phyloP scores from a whole-genome alignment of 495 filamentous ascomycete species.

The Umbilicaria muhlenbergii region DNA sequence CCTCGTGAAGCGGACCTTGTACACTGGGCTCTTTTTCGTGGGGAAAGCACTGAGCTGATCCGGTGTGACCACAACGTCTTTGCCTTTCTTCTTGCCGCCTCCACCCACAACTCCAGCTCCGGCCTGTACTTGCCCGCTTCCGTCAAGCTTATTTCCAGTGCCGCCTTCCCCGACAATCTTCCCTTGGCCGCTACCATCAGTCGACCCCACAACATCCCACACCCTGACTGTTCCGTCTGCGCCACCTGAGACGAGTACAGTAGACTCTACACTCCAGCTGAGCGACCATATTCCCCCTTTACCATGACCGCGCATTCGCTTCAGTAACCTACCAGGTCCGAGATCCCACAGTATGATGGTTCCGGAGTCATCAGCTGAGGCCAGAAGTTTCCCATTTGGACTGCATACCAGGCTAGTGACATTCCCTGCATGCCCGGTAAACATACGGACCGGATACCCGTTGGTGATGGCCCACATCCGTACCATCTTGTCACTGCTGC shows the following conservation, averaged over 20 bases:
- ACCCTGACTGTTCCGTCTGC: constrained; percentile 85
- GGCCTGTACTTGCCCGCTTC: constrained; percentile 17
- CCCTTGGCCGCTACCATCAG: constrained; percentile 29
- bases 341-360: constrained; percentile 91
- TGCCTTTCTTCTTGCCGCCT: constrained; percentile 64
- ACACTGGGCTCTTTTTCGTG: constrained; percentile 89
- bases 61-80: constrained; percentile 76
- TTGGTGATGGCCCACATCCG: constrained; percentile 92
- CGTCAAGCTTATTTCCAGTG: constrained; percentile 36
- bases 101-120: constrained; percentile 28
- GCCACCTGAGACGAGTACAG: constrained; percentile 71
- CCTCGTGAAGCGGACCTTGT: constrained; percentile 82
- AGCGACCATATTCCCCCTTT: constrained; percentile 89
- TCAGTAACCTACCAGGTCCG: constrained; percentile 61
- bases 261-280: constrained; percentile 80
- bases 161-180: constrained; percentile 42
- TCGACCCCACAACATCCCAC: constrained; percentile 69
- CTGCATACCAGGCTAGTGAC: constrained; percentile 72
- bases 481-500: constrained; percentile 75
- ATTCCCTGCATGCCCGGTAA: constrained; percentile 77
- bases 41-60: constrained; percentile 89
- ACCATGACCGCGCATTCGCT: constrained; percentile 85
- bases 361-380: constrained; percentile 70
- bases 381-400: constrained; percentile 73
- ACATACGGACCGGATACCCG: constrained; percentile 75